These are phyloP conservation scores for Miscanthus lutarioriparius DNA, from an alignment of 176 grass and related monocot genomes.

Conservation along the genomic window DNA sequence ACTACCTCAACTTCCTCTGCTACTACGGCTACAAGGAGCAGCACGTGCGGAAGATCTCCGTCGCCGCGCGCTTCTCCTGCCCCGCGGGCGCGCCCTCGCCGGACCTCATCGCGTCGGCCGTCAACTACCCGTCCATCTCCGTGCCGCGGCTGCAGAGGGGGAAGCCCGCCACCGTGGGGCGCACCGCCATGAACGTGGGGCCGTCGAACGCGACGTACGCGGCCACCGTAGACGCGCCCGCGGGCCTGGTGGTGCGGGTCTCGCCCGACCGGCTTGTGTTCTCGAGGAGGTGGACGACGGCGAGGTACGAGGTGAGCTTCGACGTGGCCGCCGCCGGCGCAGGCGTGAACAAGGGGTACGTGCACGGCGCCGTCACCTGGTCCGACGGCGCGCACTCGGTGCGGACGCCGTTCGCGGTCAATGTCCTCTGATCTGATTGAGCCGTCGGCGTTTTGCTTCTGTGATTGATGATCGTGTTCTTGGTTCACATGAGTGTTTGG, in stretches of 20 bases:
- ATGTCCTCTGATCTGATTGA: slow-evolving; percentile 53
- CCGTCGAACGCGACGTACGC: slow-evolving; percentile 70
- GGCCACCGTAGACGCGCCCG: slow-evolving; percentile 48
- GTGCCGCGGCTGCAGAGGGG: slow-evolving; percentile 55
- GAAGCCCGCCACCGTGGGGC: slow-evolving; percentile 40
- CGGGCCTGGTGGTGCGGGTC: slow-evolving; percentile 56
- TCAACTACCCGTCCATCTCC: slow-evolving; percentile 97
- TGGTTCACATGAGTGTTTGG: not conserved
- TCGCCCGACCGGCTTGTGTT: slow-evolving; percentile 70
- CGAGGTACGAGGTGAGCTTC: slow-evolving; percentile 73
- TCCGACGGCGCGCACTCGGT: slow-evolving; percentile 86
- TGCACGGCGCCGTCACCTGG: slow-evolving; percentile 71
- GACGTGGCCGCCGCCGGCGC: slow-evolving; percentile 21
- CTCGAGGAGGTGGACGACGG: slow-evolving; percentile 63
- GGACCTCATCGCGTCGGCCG: slow-evolving; percentile 58
- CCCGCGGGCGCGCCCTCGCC: slow-evolving; percentile 45
- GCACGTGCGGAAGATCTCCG: slow-evolving; percentile 61
- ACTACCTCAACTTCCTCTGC: slow-evolving; percentile 90
- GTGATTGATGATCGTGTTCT: not conserved
- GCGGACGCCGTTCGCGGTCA: slow-evolving; percentile 72
- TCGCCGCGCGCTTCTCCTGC: slow-evolving; percentile 57
- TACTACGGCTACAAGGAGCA: slow-evolving; percentile 88
- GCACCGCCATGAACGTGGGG: slow-evolving; percentile 80
- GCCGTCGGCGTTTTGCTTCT: not conserved
- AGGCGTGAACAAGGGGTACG: slow-evolving; percentile 56